Evolutionary conservation across 2,329 filamentous ascomycete genomes (phyloP).

Genomic region (Neonectria coccinea): DNA sequence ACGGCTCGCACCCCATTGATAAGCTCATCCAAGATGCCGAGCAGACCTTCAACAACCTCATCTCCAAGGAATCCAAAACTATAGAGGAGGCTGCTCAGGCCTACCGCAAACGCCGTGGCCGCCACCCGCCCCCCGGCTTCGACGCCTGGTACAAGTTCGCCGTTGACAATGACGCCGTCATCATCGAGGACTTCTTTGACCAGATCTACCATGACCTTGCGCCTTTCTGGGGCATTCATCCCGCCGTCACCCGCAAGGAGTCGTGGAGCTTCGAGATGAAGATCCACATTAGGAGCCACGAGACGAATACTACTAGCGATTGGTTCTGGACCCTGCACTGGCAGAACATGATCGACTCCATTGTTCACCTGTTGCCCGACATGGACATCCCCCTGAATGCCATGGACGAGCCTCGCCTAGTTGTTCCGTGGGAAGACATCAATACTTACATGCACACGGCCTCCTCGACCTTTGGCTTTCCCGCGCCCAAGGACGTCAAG

Average conservation of each 20-base stretch:
- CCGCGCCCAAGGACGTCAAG: constrained; percentile 58
- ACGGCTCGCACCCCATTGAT: constrained; percentile 62
- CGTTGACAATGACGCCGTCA: constrained; percentile 61
- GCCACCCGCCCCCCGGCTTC: constrained; percentile 73
- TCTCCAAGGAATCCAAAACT: constrained; percentile 60
- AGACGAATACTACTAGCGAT: constrained; percentile 62
- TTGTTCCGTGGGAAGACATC: constrained; percentile 73
- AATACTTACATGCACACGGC: constrained; percentile 65
- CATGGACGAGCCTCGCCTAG: constrained; percentile 74
- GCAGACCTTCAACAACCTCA: constrained; percentile 53
- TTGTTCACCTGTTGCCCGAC: constrained; percentile 70
- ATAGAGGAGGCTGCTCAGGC: constrained; percentile 66
- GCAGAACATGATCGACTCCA: constrained; percentile 63
- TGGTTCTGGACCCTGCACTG: constrained; percentile 71
- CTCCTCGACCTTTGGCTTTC: constrained; percentile 58
- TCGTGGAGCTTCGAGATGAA: constrained; percentile 69
- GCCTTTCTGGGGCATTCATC: constrained; percentile 67
- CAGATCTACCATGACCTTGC: constrained; percentile 72
- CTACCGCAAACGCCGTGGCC: constrained; percentile 68
- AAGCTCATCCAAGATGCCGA: constrained; percentile 61
- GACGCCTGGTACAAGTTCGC: constrained; percentile 71
- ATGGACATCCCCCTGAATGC: constrained; percentile 76
- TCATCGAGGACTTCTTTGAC: constrained; percentile 74
- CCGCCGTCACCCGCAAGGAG: constrained; percentile 62
- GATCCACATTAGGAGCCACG: constrained; percentile 67